phyloP scores from a whole-genome alignment of 2,329 filamentous ascomycete genomes.

The Dactylellina parvicollis region DNA sequence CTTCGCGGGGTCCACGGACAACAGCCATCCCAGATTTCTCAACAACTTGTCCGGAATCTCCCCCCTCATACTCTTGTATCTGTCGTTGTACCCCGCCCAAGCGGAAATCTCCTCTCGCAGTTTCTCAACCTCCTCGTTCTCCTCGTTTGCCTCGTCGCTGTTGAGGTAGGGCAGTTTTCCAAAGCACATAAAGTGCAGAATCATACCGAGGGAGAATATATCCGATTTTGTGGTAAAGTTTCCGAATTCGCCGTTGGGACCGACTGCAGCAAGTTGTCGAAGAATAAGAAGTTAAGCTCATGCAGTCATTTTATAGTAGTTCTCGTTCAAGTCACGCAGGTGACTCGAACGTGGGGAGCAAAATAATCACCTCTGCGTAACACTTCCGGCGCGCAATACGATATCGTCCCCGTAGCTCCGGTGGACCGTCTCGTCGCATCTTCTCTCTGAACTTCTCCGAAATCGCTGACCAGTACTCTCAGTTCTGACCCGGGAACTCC shows the following conservation, averaged over 20 bases:
- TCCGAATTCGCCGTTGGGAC: conserved; percentile 76
- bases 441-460: conserved; percentile 92
- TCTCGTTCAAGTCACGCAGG: conserved; percentile 12
- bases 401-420: conserved; percentile 93
- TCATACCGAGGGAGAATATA: conserved; percentile 98
- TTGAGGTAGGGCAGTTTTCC: conserved; percentile 83
- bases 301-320: conserved; percentile 33
- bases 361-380: conserved; percentile 68
- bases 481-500: conserved; percentile 71
- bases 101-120: conserved; percentile 84
- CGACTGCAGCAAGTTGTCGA: conserved; percentile 37
- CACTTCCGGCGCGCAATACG: conserved; percentile 96
- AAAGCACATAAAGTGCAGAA: conserved; percentile 98
- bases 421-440: conserved; percentile 85
- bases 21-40: conserved; percentile 26
- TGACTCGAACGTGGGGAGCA: conserved; percentile 27
- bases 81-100: conserved; percentile 88
- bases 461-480: conserved; percentile 91
- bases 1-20: conserved; percentile 41
- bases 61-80: conserved; percentile 62
- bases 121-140: conserved; percentile 87
- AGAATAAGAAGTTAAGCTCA: conserved; percentile 52
- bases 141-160: conserved; percentile 86
- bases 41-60: conserved; percentile 48
- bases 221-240: conserved; percentile 98